Conservation (phyloP, 2,329 filamentous ascomycete species). For the Alternaria longipes region DNA sequence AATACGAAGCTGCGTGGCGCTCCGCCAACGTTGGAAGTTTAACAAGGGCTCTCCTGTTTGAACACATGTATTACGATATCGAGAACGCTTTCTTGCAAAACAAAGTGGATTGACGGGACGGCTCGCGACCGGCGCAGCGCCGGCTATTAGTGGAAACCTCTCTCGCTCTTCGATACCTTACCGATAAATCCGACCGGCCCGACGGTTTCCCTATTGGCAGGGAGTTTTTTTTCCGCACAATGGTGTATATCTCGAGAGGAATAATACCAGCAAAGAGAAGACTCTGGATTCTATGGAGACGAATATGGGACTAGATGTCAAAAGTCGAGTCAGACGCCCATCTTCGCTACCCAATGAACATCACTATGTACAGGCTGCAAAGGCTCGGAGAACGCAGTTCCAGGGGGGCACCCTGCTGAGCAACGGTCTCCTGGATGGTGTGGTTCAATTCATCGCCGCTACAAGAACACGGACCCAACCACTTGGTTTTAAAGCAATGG, state of each 20-base stretch:
- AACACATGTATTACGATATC: background rate
- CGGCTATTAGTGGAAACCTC: slow-evolving; percentile 9
- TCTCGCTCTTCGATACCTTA: background rate
- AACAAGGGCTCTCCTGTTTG: slow-evolving; percentile 4
- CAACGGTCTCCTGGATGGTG: background rate
- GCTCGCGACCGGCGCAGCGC: slow-evolving; percentile 9
- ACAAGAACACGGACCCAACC: background rate
- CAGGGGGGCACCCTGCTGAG: background rate
- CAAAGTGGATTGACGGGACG: slow-evolving; percentile 5
- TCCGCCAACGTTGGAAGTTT: background rate
- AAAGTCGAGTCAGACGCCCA: background rate
- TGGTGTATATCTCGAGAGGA: background rate
- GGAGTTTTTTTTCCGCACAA: background rate
- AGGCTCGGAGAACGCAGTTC: background rate
- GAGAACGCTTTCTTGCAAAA: background rate
- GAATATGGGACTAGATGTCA: background rate
- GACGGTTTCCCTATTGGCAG: background rate
- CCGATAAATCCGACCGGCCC: slow-evolving; percentile 8
- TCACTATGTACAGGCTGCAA: background rate
- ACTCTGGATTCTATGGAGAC: background rate
- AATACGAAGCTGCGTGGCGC: slow-evolving; percentile 1
- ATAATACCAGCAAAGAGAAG: background rate
- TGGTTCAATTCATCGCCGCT: background rate
- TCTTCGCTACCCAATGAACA: background rate
- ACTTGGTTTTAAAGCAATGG: background rate